Conservation (phyloP, 306 rosid genomes). For the Prunus davidiana region DNA sequence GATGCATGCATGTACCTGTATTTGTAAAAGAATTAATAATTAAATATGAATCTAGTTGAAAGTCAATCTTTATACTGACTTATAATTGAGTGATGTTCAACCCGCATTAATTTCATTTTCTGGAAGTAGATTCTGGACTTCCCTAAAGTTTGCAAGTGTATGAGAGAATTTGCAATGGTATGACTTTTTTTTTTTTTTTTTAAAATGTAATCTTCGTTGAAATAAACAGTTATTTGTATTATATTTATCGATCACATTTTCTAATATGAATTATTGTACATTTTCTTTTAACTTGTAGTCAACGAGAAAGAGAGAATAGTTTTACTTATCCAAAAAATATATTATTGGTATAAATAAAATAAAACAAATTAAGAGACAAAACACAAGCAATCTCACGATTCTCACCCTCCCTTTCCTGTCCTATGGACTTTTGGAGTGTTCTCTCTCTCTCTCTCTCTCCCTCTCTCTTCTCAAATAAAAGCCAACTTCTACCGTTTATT, state of each 20-base stretch:
- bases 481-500: conserved; percentile 6
- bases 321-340: background rate
- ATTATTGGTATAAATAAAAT: background rate
- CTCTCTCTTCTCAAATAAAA: background rate
- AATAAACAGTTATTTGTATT: too few species aligned
- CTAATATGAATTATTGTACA: too few species aligned
- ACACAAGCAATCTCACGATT: background rate
- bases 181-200: too few species aligned
- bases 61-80: background rate
- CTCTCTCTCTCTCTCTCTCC: conserved; percentile 12
- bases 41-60: background rate
- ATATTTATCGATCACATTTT: too few species aligned
- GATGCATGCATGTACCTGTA: background rate
- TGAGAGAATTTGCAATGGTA: too few species aligned
- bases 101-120: background rate
- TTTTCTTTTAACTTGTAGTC: background rate
- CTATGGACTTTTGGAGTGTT: background rate
- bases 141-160: background rate
- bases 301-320: background rate
- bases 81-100: background rate
- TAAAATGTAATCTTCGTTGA: too few species aligned
- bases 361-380: background rate
- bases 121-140: background rate
- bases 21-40: background rate
- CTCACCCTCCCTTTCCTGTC: background rate